Base-by-base conservation (phyloP, 768 basidiomycete species). In the Leccinum pellstonianum region DNA sequence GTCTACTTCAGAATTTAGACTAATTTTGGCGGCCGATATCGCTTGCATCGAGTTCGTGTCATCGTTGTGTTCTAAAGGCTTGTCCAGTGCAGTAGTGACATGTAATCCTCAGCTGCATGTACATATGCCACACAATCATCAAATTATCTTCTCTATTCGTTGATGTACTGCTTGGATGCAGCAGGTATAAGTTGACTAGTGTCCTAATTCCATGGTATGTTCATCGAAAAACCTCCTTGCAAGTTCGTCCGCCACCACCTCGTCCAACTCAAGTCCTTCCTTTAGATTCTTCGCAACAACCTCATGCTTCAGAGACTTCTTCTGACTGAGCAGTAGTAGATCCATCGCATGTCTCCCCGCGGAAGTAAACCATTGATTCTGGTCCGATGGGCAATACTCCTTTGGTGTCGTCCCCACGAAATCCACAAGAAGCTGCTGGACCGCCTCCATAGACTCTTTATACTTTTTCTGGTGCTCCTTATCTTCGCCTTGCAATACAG, bases 401-500 rank as follows among this genome's bases (percentile, higher is more conserved):
- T 31, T 48, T 0, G 47, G 56, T 0, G 41, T 9, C 50, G 35
- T 33, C 66, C 46, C 54, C 37, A 66, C 54, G 19, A 63, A 69
- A 0, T n/a, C 51, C 10, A 55, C 5, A 12, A 75, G 23, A 2
- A 73, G 58, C 3, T 14, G 15, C 27, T 48, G 58, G 8, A 73
- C 12, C 35, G 9, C 52, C 50, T 43, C 1, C 49, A 12, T 31
- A 29, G 72, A 75, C 8, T 62, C 55, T 1, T 50, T 3, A 19
- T 68, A 70, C 53, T 63, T 67, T 33, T 5, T 29, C 52, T 29
- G 41, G 33, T 71, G 70, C 11, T 61, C 66, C 1, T 38, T 47
- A 52, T 63, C 61, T 15, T 69, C 66, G 21, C 61, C 69, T 10
- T 50, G 63, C 29, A 72, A 51, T 5, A 72, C 70, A 12, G 70